These are phyloP conservation scores for Penicillium sp. DNA, from an alignment of 2,329 filamentous ascomycete species.

Conservation along the genomic window DNA sequence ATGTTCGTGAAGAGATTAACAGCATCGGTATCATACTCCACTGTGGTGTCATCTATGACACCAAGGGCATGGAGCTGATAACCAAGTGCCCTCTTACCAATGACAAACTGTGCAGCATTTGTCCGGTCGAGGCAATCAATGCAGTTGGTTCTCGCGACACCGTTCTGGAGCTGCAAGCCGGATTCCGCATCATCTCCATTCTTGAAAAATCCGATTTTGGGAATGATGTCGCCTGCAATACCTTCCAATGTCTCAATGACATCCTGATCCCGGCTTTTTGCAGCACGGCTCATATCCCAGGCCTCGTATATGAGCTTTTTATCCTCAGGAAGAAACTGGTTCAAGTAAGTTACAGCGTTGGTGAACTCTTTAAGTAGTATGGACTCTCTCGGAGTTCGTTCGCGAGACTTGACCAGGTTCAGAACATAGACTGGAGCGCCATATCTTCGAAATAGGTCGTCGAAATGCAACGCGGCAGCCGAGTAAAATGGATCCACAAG, in stretches of 20 bases:
- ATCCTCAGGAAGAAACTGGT: constrained; percentile 80
- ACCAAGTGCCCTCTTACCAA: constrained; percentile 89
- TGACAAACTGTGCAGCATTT: constrained; percentile 96
- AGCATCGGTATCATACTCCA: constrained; percentile 93
- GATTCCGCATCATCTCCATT: constrained; percentile 74
- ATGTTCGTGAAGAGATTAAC: constrained; percentile 97
- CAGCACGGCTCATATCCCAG: constrained; percentile 97
- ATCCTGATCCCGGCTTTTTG: constrained; percentile 87
- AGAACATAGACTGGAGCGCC: constrained; percentile 88
- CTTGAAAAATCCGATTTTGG: constrained; percentile 87
- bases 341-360: constrained; percentile 83
- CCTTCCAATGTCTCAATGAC: constrained; percentile 88
- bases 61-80: constrained; percentile 90
- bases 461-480: constrained; percentile 89
- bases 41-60: constrained; percentile 71
- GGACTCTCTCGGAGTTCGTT: constrained; percentile 84
- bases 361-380: constrained; percentile 87
- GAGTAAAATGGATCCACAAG: constrained; percentile 95
- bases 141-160: constrained; percentile 91
- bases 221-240: constrained; percentile 84
- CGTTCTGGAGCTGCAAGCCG: constrained; percentile 75
- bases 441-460: constrained; percentile 90
- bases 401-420: constrained; percentile 85
- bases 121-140: constrained; percentile 97
- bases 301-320: constrained; percentile 91